Evolutionary conservation across 1,284 basidiomycete genomes (phyloP).

Genomic region (Sutorius eximius): DNA sequence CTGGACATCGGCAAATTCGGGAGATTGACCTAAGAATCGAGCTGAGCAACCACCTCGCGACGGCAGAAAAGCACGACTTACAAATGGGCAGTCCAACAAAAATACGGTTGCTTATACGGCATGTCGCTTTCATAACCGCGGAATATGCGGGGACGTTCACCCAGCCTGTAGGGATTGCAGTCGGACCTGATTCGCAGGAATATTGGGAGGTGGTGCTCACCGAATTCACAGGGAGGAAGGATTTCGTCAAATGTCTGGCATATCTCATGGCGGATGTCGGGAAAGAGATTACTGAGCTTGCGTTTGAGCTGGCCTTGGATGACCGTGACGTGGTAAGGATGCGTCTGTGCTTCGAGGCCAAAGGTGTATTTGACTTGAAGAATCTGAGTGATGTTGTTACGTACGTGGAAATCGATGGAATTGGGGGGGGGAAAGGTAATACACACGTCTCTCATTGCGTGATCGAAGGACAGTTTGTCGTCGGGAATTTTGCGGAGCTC

Average conservation of each 20-base stretch:
- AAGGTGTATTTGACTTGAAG: conserved; percentile 41
- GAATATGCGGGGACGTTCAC: conserved; percentile 28
- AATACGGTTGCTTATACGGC: conserved; percentile 42
- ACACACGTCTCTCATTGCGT: conserved; percentile 37
- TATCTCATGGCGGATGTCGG: conserved; percentile 41
- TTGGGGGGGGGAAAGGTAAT: conserved; percentile 3
- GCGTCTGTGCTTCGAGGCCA: conserved; percentile 33
- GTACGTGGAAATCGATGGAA: conserved; percentile 11
- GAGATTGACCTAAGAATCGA: conserved; percentile 28
- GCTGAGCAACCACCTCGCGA: conserved; percentile 9
- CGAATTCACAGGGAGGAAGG: conserved; percentile 26
- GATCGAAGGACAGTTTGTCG: conserved; percentile 37
- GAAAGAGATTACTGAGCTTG: conserved; percentile 37
- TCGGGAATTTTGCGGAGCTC: conserved; percentile 41
- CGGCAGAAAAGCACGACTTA: conserved; percentile 24
- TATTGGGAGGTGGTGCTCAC: conserved; percentile 16
- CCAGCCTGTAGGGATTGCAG: conserved; percentile 30
- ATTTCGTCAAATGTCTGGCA: conserved; percentile 34
- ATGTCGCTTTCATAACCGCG: conserved; percentile 35
- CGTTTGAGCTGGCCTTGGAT: conserved; percentile 39
- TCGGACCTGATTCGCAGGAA: conserved; percentile 12
- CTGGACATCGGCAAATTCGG: conserved; percentile 35
- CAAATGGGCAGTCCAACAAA: conserved; percentile 47
- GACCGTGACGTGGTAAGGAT: conserved; percentile 40
- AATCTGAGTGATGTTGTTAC: conserved; percentile 28